A percentile compares a stretch with the other conserved stretches of the same genome.
These are phyloP conservation scores for Pseudofabraea citricarpa DNA, from an alignment of 2,329 filamentous ascomycete genomes.

Conservation along the genomic window DNA sequence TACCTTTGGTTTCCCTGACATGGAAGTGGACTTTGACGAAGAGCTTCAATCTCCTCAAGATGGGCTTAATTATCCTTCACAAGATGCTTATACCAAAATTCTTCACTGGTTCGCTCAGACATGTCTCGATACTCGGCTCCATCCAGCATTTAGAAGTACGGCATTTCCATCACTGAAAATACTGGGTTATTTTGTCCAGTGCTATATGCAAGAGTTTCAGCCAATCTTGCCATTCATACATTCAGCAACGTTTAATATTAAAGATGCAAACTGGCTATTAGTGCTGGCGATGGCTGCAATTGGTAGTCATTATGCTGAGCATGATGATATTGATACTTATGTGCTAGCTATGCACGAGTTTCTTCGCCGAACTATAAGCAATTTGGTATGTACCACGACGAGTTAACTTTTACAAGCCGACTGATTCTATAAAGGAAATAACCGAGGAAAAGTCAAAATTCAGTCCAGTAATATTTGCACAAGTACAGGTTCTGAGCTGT, in stretches of 20 bases:
- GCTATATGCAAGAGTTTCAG: constrained; percentile 34
- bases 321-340: constrained; percentile 23
- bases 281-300: constrained; percentile 33
- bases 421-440: constrained; percentile 7
- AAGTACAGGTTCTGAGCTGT: constrained; percentile 18
- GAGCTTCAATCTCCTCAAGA: not conserved
- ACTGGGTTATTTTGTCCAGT: constrained; percentile 24
- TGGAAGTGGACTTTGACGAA: not conserved
- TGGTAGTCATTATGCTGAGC: constrained; percentile 31
- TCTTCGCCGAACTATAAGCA: constrained; percentile 31
- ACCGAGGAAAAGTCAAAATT: constrained; percentile 5
- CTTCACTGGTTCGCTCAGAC: constrained; percentile 12
- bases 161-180: constrained; percentile 13
- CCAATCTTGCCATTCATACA: constrained; percentile 35
- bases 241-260: constrained; percentile 30
- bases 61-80: not conserved
- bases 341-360: constrained; percentile 35
- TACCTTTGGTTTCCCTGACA: constrained; percentile 3
- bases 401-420: not conserved
- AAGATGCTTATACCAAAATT: constrained; percentile 13
- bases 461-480: constrained; percentile 12
- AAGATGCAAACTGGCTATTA: constrained; percentile 34
- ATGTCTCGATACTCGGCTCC: constrained; percentile 14
- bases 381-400: constrained; percentile 24
- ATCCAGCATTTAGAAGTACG: constrained; percentile 6